These are phyloP conservation scores for Cryphonectria parasitica DNA, from an alignment of 2,329 filamentous ascomycete species.

Conservation along the genomic window DNA sequence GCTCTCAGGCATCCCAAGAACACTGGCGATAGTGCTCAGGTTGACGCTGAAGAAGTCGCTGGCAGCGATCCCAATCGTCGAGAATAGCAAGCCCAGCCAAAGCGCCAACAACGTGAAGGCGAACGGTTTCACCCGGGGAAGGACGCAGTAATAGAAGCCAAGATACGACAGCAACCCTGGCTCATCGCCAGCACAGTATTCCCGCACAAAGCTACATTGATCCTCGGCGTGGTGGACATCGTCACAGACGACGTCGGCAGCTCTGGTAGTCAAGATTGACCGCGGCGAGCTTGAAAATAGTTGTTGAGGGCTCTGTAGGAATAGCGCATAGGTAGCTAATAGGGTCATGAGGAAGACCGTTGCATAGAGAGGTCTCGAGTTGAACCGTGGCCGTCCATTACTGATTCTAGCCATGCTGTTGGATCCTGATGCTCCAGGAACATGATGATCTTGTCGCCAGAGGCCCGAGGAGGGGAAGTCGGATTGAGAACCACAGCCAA, in stretches of 20 bases:
- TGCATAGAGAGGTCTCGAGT: slow-evolving; percentile 54
- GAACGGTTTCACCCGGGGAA: slow-evolving; percentile 69
- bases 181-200: slow-evolving; percentile 86
- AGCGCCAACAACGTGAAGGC: slow-evolving; percentile 78
- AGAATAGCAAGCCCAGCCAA: slow-evolving; percentile 91
- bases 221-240: slow-evolving; percentile 77
- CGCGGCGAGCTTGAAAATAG: slow-evolving; percentile 15
- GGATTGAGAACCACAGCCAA: neutral
- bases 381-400: slow-evolving; percentile 43
- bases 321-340: slow-evolving; percentile 50
- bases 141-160: slow-evolving; percentile 84
- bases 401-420: slow-evolving; percentile 36
- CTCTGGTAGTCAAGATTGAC: slow-evolving; percentile 30
- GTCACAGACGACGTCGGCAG: slow-evolving; percentile 64
- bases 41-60: slow-evolving; percentile 99
- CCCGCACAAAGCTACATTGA: slow-evolving; percentile 83
- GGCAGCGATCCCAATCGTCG: slow-evolving; percentile 94
- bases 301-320: slow-evolving; percentile 32
- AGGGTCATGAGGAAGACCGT: slow-evolving; percentile 52
- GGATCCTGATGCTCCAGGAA: slow-evolving; percentile 5
- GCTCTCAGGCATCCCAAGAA: slow-evolving; percentile 93
- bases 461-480: neutral
- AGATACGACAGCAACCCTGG: slow-evolving; percentile 89
- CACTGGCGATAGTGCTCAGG: slow-evolving; percentile 85
- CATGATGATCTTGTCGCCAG: slow-evolving; percentile 22